A percentile compares a stretch with the other conserved stretches of the same genome.
phyloP scores from a whole-genome alignment of 192 early-diverging fungal genomes.

The Gryganskiella cystojenkinii region DNA sequence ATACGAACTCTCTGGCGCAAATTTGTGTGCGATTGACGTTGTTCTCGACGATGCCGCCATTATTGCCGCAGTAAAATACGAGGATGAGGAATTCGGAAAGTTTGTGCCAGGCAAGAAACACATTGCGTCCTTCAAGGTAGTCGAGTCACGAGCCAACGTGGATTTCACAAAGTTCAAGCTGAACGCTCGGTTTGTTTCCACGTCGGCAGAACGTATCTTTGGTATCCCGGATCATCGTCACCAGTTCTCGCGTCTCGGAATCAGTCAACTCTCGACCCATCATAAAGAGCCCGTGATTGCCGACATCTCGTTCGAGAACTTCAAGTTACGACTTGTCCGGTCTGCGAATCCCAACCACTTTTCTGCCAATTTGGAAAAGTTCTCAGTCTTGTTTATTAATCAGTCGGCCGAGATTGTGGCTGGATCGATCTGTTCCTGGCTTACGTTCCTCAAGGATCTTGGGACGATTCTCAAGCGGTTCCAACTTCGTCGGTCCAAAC shows the following conservation, averaged over 20 bases:
- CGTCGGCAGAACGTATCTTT: constrained; percentile 57
- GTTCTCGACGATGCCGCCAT: constrained; percentile 62
- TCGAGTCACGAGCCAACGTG: constrained; percentile 65
- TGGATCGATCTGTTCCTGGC: constrained; percentile 75
- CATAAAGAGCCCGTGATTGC: constrained; percentile 61
- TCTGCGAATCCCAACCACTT: constrained; percentile 61
- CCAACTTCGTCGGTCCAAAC: constrained; percentile 55
- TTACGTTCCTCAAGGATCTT: constrained; percentile 68
- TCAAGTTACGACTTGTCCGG: constrained; percentile 60
- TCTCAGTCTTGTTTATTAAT: constrained; percentile 69
- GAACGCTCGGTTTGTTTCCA: constrained; percentile 68
- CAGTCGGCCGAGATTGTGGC: constrained; percentile 79
- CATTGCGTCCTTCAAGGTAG: constrained; percentile 56
- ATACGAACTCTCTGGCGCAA: constrained; percentile 66
- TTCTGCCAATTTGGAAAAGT: constrained; percentile 51
- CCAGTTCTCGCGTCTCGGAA: constrained; percentile 51
- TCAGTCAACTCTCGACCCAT: constrained; percentile 35
- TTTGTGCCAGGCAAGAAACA: constrained; percentile 57
- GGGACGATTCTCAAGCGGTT: constrained; percentile 60
- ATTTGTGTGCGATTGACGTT: constrained; percentile 73
- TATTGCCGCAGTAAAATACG: constrained; percentile 60
- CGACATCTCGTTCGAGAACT: constrained; percentile 54
- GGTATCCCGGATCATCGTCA: constrained; percentile 70
- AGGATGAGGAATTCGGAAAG: constrained; percentile 62
- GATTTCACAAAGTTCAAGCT: constrained; percentile 64